These are phyloP conservation scores for Nicotiana undulata DNA, from an alignment of 257 asterid species.

Conservation along the genomic window DNA sequence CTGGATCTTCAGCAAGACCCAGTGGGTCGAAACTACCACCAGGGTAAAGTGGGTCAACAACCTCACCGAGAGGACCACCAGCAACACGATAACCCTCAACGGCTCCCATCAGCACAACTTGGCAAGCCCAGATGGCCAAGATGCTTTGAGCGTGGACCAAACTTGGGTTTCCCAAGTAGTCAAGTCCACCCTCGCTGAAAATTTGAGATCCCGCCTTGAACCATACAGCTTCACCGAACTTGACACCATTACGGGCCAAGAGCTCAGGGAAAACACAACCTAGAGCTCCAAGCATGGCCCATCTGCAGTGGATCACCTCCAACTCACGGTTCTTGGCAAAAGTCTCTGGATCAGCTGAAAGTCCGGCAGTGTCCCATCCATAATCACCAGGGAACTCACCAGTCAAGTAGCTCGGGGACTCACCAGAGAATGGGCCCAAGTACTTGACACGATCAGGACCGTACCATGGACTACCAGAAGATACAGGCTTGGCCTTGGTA, in stretches of 20 bases:
- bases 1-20: slow-evolving; percentile 52
- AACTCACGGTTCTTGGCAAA: slow-evolving; percentile 32
- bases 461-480: slow-evolving; percentile 32
- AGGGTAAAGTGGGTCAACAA: slow-evolving; percentile 36
- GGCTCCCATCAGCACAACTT: slow-evolving; percentile 35
- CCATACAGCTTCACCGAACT: slow-evolving; percentile 37
- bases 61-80: slow-evolving; percentile 37
- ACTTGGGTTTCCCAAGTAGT: slow-evolving; percentile 37
- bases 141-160: slow-evolving; percentile 34
- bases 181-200: slow-evolving; percentile 32
- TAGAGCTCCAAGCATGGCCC: slow-evolving; percentile 42
- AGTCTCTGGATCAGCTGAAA: slow-evolving; percentile 37
- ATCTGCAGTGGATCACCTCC: slow-evolving; percentile 29
- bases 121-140: slow-evolving; percentile 33
- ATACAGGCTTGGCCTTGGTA: slow-evolving; percentile 15
- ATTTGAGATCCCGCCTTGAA: slow-evolving; percentile 37
- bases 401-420: slow-evolving; percentile 33
- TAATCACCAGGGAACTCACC: slow-evolving; percentile 43
- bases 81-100: slow-evolving; percentile 37
- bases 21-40: slow-evolving; percentile 50
- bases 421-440: slow-evolving; percentile 38
- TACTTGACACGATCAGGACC: slow-evolving; percentile 27
- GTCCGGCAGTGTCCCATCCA: slow-evolving; percentile 44
- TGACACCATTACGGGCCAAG: slow-evolving; percentile 29
- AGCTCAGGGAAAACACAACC: slow-evolving; percentile 44